These are phyloP conservation scores for Peniophora sp. DNA, from an alignment of 1,284 basidiomycete genomes.

Conservation along the genomic window DNA sequence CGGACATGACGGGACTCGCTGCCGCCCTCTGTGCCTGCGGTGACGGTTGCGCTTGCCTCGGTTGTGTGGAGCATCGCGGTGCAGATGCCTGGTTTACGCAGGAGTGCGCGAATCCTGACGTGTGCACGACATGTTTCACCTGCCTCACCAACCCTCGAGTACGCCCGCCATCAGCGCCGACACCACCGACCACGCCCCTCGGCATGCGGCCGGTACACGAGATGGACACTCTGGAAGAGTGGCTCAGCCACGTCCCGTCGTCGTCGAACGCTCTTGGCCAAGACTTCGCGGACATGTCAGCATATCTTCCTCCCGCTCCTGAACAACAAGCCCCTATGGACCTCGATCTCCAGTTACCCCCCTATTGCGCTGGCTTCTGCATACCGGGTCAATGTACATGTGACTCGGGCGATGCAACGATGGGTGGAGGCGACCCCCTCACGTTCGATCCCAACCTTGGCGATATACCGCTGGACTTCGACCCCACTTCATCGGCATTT, in stretches of 20 bases:
- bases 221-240: slow-evolving; percentile 10
- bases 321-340: not conserved
- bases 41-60: slow-evolving; percentile 42
- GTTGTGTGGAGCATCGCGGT: slow-evolving; percentile 42
- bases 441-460: not conserved
- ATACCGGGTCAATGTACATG: not conserved
- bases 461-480: not conserved
- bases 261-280: not conserved
- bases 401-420: not conserved
- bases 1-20: slow-evolving; percentile 11
- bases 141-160: slow-evolving; percentile 33
- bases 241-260: slow-evolving; percentile 5
- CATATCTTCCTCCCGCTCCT: not conserved
- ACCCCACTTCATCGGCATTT: not conserved
- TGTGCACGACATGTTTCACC: slow-evolving; percentile 50
- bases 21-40: slow-evolving; percentile 42
- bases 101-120: slow-evolving; percentile 35
- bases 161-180: slow-evolving; percentile 8
- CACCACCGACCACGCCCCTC: slow-evolving; percentile 13
- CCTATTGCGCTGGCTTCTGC: not conserved
- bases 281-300: slow-evolving; percentile 5
- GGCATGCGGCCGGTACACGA: slow-evolving; percentile 6
- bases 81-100: slow-evolving; percentile 22
- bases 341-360: not conserved
- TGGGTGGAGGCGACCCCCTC: not conserved